phyloP scores from a whole-genome alignment of 108 stramenopile species.

The Aureococcus anophagefferens region DNA sequence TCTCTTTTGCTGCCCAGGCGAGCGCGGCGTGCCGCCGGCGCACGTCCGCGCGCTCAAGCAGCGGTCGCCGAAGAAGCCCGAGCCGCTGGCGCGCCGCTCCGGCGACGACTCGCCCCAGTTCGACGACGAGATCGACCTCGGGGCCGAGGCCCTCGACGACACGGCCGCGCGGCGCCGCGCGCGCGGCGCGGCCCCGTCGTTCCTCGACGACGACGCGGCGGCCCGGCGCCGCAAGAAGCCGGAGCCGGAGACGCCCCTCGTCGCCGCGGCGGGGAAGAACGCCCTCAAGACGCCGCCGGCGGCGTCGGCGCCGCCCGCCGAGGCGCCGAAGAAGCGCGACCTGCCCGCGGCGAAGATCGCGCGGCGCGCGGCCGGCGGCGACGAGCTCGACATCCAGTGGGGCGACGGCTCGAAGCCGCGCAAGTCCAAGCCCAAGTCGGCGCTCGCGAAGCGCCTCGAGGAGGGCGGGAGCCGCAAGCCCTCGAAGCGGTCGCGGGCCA shows the following conservation, averaged over 20 bases:
- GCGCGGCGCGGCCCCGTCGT: too few species aligned
- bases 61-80: neutral
- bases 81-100: neutral
- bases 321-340: neutral
- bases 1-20: too few species aligned
- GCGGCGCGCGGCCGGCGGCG: neutral
- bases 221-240: too few species aligned
- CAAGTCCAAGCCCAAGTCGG: neutral
- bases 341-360: neutral
- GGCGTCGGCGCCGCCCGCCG: too few species aligned
- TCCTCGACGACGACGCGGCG: too few species aligned
- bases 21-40: neutral
- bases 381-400: neutral
- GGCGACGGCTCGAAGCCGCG: neutral
- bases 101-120: neutral
- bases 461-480: neutral
- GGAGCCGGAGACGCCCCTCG: neutral
- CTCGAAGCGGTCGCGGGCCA: neutral
- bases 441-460: neutral
- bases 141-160: neutral
- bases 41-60: neutral
- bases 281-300: neutral
- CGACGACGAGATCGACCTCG: conserved; percentile 2
- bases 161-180: too few species aligned
- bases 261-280: too few species aligned